Percentiles rank a stretch among this genome's conserved stretches.
phyloP scores from a whole-genome alignment of 2,329 filamentous ascomycete species.

The Exophiala sp. region DNA sequence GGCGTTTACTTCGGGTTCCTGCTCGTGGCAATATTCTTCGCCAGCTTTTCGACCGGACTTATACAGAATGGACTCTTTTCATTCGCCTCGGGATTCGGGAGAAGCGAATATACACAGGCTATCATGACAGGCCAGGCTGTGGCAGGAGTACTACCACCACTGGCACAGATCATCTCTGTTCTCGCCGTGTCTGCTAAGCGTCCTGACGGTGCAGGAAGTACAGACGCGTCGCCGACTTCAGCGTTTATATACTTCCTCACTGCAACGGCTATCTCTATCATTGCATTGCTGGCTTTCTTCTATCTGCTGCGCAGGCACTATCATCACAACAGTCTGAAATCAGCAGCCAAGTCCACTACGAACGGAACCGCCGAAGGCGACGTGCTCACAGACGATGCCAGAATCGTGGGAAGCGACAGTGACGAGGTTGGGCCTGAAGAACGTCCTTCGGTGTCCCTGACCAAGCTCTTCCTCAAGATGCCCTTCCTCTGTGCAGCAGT shows the following conservation, averaged over 20 bases:
- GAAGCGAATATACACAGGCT: constrained; percentile 86
- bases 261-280: constrained; percentile 69
- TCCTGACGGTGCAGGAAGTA: constrained; percentile 34
- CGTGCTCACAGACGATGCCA: constrained; percentile 22
- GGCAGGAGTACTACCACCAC: constrained; percentile 81
- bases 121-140: constrained; percentile 95
- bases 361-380: constrained; percentile 24
- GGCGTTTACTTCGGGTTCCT: constrained; percentile 74
- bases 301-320: constrained; percentile 61
- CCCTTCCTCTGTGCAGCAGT: constrained; percentile 73
- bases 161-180: constrained; percentile 82
- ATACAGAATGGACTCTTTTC: constrained; percentile 94
- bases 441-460: constrained; percentile 56
- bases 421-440: constrained; percentile 10
- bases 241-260: constrained; percentile 91
- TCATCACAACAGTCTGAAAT: constrained; percentile 8
- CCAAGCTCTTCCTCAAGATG: constrained; percentile 69
- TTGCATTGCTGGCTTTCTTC: constrained; percentile 69
- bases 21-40: constrained; percentile 74
- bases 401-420: constrained; percentile 44
- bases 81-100: constrained; percentile 79
- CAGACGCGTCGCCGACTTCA: constrained; percentile 58
- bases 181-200: constrained; percentile 57
- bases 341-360: constrained; percentile 18
- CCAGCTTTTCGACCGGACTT: constrained; percentile 75